Conservation (phyloP, 805 yeast genomes). For the Metschnikowia proteae region DNA sequence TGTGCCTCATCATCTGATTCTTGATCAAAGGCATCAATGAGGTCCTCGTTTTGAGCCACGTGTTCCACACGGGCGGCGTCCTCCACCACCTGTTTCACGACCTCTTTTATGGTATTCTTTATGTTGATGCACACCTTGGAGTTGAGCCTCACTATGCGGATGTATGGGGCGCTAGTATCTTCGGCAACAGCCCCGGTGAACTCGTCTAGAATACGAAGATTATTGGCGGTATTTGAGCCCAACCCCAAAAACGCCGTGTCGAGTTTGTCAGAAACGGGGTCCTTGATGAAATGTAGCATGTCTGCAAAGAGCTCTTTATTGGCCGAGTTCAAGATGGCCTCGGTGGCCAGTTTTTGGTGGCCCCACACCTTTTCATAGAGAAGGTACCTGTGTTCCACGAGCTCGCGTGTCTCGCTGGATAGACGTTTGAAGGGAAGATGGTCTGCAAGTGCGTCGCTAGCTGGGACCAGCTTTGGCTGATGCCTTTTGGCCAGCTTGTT, state of each 20-base stretch:
- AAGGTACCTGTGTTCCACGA: constrained; percentile 22
- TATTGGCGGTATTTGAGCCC: constrained; percentile 40
- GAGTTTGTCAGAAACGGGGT: constrained; percentile 18
- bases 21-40: not conserved
- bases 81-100: constrained; percentile 29
- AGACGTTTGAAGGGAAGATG: constrained; percentile 22
- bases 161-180: constrained; percentile 4
- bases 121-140: constrained; percentile 33
- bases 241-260: constrained; percentile 34
- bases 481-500: not conserved
- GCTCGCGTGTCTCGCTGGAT: constrained; percentile 21
- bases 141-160: constrained; percentile 26
- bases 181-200: constrained; percentile 22
- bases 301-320: constrained; percentile 29
- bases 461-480: not conserved
- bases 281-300: constrained; percentile 23
- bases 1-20: constrained; percentile 11
- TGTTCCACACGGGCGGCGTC: constrained; percentile 1
- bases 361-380: constrained; percentile 27
- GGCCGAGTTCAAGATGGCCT: constrained; percentile 28
- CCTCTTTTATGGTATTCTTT: constrained; percentile 31
- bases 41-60: not conserved
- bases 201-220: constrained; percentile 36
- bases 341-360: constrained; percentile 26
- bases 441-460: not conserved